A percentile compares a stretch with the other conserved stretches of the same genome.
Evolutionary conservation across 331 rosid genomes (phyloP).

Genomic region (Spiraea crenata): DNA sequence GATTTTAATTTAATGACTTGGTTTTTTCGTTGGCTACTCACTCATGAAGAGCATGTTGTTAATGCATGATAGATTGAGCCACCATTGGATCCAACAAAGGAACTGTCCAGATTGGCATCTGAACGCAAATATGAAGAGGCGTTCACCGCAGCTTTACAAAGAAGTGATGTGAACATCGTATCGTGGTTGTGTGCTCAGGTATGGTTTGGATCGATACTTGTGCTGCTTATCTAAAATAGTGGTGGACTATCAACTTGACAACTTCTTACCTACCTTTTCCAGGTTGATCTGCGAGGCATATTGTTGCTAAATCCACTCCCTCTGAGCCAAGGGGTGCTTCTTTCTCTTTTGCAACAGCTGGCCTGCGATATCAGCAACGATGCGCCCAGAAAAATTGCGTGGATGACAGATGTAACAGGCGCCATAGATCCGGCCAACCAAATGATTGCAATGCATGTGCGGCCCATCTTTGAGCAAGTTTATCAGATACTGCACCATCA

Average conservation of each 20-base stretch:
- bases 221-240: not conserved
- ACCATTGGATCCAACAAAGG: slow-evolving; percentile 86
- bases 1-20: not conserved
- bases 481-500: slow-evolving; percentile 91
- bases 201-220: slow-evolving; percentile 4
- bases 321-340: slow-evolving; percentile 92
- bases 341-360: slow-evolving; percentile 91
- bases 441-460: slow-evolving; percentile 62
- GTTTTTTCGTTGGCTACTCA: not conserved
- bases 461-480: slow-evolving; percentile 91
- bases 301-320: slow-evolving; percentile 68
- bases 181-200: slow-evolving; percentile 98
- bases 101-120: slow-evolving; percentile 71
- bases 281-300: slow-evolving; percentile 80
- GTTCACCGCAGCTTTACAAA: slow-evolving; percentile 79
- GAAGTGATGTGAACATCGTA: slow-evolving; percentile 87
- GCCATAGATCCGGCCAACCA: slow-evolving; percentile 63
- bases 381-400: slow-evolving; percentile 51
- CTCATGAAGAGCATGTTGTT: slow-evolving; percentile 17
- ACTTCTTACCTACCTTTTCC: slow-evolving; percentile 15
- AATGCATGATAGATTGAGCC: slow-evolving; percentile 66
- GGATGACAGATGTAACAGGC: slow-evolving; percentile 86
- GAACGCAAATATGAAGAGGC: slow-evolving; percentile 92
- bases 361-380: slow-evolving; percentile 82
- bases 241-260: not conserved